These are phyloP conservation scores for Populus alba DNA, from an alignment of 345 rosid species.

Conservation along the genomic window DNA sequence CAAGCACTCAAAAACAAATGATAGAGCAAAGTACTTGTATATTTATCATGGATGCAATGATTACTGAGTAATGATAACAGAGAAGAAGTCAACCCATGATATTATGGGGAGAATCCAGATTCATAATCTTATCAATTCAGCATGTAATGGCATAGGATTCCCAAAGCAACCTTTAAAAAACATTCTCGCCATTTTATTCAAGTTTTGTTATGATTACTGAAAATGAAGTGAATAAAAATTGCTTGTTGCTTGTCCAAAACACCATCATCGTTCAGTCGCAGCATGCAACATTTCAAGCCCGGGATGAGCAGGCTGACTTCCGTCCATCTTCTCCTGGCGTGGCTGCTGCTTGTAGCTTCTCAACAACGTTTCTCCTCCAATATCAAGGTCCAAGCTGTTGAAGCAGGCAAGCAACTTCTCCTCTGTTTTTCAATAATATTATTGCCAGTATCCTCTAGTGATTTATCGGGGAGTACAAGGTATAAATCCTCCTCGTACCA, in stretches of 20 bases:
- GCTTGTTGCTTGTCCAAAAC: conserved; percentile 24
- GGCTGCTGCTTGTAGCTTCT: conserved; percentile 35
- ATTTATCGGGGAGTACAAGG: neutral
- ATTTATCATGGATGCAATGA: conserved; percentile 45
- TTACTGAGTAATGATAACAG: conserved; percentile 33
- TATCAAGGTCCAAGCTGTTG: conserved; percentile 39
- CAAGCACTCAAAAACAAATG: conserved; percentile 33
- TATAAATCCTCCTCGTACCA: neutral
- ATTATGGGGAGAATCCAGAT: conserved; percentile 34
- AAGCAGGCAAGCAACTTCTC: conserved; percentile 37
- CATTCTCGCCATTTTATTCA: conserved; percentile 30
- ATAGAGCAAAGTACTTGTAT: conserved; percentile 12
- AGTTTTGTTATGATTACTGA: conserved; percentile 39
- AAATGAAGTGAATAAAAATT: conserved; percentile 19
- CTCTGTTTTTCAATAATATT: neutral
- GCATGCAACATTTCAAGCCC: conserved; percentile 16
- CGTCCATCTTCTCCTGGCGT: conserved; percentile 32
- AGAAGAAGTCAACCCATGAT: conserved; percentile 50
- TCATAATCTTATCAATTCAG: conserved; percentile 22
- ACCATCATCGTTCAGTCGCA: conserved; percentile 11
- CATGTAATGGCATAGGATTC: conserved; percentile 47
- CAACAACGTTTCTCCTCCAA: conserved; percentile 18
- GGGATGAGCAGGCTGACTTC: conserved; percentile 37
- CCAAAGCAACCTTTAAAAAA: conserved; percentile 32
- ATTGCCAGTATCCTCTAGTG: neutral